Evolutionary conservation across 2,329 filamentous ascomycete genomes (phyloP), one percentile per base, ranked within the genome.

Genomic region (Aspergillus transmontanensis): DNA sequence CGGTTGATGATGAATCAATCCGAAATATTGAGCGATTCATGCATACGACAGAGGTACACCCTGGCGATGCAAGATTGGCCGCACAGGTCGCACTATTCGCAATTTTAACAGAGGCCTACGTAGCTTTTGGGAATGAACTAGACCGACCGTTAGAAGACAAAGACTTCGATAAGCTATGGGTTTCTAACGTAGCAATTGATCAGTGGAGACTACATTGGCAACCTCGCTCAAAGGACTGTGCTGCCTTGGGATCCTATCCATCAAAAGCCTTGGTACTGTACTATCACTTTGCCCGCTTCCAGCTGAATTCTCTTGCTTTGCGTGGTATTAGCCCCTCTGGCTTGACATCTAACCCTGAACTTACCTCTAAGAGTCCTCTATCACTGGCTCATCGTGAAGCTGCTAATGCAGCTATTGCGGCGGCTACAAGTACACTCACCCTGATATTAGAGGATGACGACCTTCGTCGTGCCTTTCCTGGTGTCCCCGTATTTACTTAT

Each of bases 61-160:
- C 82, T 3, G 79, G 82, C 16, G 85, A 87, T 58, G 78, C 80
- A 41, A 58, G 61, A 6, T 75, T 86, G 0, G 76, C 82, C 41
- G 83, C 82, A 36, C 84, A 86, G 63, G 82, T 86, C 7, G 79
- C 80, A 0, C 65, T 86, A 3, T 75, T 86, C 57, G 78, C 80
- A 0, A 85, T 85, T 10, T 71, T 86, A 63, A 78, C 80, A 26
- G 80, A 57, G 80, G 81, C 62, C 76, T 85, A 55, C 74, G 81
- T 56, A 77, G 84, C 84, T 0, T 85, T 86, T 51, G 84, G 84
- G 0, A 78, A 79, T 0, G 83, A 86, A 32, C 80, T 74, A 0
- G 79, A 81, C 6, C 78, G 81, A 10, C 75, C 78, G 0, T 76
- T 86, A 1, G 78, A 80, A 0, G 72, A 78, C 4, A 75, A 77